Percentiles rank a stretch among this genome's conserved stretches.
Conservation (phyloP, 2,329 filamentous ascomycete genomes). For the Colletotrichum nymphaeae region DNA sequence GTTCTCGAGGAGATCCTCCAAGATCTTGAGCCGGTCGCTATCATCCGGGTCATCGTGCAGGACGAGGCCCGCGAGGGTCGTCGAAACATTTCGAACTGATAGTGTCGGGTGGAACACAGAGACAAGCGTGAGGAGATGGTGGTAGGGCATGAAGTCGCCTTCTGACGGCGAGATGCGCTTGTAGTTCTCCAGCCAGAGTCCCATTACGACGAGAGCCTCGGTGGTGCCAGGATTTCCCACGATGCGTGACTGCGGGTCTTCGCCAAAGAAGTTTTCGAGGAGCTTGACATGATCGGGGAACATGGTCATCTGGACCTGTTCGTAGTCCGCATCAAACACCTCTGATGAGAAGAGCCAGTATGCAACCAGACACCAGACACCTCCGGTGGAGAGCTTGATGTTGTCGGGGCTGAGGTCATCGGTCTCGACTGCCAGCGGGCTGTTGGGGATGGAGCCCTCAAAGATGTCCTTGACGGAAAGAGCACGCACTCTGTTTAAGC, state of each 20-base stretch:
- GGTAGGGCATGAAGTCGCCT: constrained; percentile 67
- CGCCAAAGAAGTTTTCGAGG: constrained; percentile 63
- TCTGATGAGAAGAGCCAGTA: constrained; percentile 73
- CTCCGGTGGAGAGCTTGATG: constrained; percentile 69
- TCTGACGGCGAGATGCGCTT: constrained; percentile 53
- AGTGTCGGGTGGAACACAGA: constrained; percentile 68
- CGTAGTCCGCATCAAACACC: constrained; percentile 68
- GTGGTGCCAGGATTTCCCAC: constrained; percentile 63
- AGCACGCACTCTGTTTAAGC: constrained; percentile 55
- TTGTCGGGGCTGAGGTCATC: constrained; percentile 60
- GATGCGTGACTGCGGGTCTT: constrained; percentile 61
- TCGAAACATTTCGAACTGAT: constrained; percentile 66
- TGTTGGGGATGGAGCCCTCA: constrained; percentile 51
- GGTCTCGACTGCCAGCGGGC: constrained; percentile 59
- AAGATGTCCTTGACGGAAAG: constrained; percentile 58
- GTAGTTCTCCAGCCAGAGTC: constrained; percentile 67
- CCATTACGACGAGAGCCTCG: constrained; percentile 70
- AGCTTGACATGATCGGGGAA: constrained; percentile 71
- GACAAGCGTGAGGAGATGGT: constrained; percentile 68
- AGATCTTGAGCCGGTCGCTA: constrained; percentile 68
- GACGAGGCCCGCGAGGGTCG: constrained; percentile 62
- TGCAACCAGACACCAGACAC: constrained; percentile 68
- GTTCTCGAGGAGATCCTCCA: constrained; percentile 74
- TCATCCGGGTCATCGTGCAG: constrained; percentile 71
- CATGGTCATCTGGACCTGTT: constrained; percentile 64